A percentile compares a stretch with the other conserved stretches of the same genome.
These are phyloP conservation scores for Epicoccum nigrum DNA, from an alignment of 2,329 filamentous ascomycete species.

Conservation along the genomic window DNA sequence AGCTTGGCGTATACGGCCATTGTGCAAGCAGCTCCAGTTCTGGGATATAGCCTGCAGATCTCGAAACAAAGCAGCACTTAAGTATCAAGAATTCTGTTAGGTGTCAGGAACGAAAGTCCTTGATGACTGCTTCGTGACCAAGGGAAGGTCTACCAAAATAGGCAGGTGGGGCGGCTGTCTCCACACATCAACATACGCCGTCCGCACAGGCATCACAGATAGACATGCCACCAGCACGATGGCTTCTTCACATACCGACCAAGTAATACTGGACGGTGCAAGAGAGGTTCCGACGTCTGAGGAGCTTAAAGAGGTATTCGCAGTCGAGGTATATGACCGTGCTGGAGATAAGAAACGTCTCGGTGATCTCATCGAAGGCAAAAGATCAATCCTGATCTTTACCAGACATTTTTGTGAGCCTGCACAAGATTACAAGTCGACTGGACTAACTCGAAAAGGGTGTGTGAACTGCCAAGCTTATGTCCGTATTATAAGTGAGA, in stretches of 20 bases:
- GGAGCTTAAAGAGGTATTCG: slow-evolving; percentile 22
- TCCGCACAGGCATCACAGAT: not conserved
- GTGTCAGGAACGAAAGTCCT: too few relatives aligned
- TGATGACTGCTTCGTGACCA: too few relatives aligned
- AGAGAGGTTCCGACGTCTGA: not conserved
- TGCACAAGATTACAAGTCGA: not conserved
- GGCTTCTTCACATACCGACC: not conserved
- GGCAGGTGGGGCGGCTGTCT: not conserved
- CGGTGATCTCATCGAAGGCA: slow-evolving; percentile 23
- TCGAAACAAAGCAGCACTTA: too few relatives aligned
- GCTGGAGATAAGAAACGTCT: slow-evolving; percentile 20
- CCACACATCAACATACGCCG: not conserved
- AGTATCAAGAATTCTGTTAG: too few relatives aligned
- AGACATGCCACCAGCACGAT: not conserved
- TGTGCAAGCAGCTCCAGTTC: too few relatives aligned
- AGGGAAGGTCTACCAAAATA: not conserved
- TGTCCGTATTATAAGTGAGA: slow-evolving; percentile 25
- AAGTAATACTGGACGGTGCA: not conserved
- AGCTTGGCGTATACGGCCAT: not conserved
- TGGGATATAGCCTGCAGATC: too few relatives aligned
- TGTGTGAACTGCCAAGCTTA: slow-evolving; percentile 36
- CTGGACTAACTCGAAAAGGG: slow-evolving; percentile 13
- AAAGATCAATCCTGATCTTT: slow-evolving; percentile 27
- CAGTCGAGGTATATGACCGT: slow-evolving; percentile 27
- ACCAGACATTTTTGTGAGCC: slow-evolving; percentile 30